Evolutionary conservation across 2,329 filamentous ascomycete genomes (phyloP).

Genomic region (Pyricularia pennisetigena): DNA sequence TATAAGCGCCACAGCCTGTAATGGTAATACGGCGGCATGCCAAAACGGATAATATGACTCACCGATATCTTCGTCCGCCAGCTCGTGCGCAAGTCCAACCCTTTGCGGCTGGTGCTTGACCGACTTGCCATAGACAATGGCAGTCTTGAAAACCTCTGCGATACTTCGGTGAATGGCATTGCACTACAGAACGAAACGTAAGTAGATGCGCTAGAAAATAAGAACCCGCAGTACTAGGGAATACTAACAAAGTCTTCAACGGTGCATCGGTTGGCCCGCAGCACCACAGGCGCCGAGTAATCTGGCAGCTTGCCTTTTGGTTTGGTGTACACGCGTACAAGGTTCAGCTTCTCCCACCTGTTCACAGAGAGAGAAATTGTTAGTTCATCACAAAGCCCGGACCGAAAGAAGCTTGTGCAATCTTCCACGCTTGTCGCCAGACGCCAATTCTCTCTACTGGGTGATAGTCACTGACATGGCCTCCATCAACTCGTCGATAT

Average conservation of each 20-base stretch:
- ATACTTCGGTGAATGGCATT: conserved; percentile 96
- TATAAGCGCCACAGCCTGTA: not conserved
- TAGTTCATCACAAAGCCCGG: conserved; percentile 1
- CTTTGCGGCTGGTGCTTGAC: conserved; percentile 98
- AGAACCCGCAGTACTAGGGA: not conserved
- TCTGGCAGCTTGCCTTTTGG: conserved; percentile 93
- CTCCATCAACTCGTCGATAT: conserved; percentile 92
- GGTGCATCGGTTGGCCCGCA: conserved; percentile 72
- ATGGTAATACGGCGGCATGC: not conserved
- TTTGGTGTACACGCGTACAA: conserved; percentile 93
- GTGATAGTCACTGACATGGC: conserved; percentile 54
- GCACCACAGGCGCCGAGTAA: conserved; percentile 83
- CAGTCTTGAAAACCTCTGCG: conserved; percentile 88
- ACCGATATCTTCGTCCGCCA: conserved; percentile 97
- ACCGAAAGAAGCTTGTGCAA: not conserved
- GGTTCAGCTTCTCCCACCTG: conserved; percentile 85
- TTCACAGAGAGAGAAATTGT: conserved; percentile 4
- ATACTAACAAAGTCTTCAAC: conserved; percentile 90
- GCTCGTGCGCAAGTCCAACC: conserved; percentile 81
- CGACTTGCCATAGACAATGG: conserved; percentile 93
- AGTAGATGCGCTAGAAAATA: not conserved
- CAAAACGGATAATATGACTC: conserved; percentile 25
- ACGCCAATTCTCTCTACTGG: not conserved
- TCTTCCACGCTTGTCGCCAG: not conserved
- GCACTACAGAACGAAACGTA: conserved; percentile 51